Conservation (phyloP, 805 yeast genomes). For the Candida caryicola region DNA sequence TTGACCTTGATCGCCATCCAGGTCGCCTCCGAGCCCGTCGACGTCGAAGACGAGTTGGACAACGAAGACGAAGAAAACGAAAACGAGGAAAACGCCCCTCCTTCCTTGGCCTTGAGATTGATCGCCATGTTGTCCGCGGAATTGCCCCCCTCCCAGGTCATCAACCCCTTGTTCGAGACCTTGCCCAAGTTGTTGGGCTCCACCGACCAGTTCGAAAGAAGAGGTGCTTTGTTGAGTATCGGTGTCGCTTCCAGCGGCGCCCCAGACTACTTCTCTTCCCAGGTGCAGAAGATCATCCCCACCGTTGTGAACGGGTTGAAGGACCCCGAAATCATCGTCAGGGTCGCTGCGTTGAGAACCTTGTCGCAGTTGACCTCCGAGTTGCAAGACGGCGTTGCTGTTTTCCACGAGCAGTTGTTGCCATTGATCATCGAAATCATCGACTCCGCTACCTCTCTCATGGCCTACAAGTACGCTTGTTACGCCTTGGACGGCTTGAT, state of each 20-base stretch:
- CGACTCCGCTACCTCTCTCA: conserved; percentile 78
- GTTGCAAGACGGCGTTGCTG: conserved; percentile 80
- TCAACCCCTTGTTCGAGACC: conserved; percentile 70
- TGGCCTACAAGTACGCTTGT: conserved; percentile 88
- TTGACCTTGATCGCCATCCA: conserved; percentile 70
- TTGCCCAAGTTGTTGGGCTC: conserved; percentile 51
- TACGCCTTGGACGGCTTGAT: conserved; percentile 86
- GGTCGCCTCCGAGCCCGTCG: conserved; percentile 73
- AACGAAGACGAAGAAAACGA: conserved; percentile 88
- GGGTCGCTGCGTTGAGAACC: conserved; percentile 82
- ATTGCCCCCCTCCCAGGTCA: conserved; percentile 90
- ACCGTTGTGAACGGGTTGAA: conserved; percentile 72
- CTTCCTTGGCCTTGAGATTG: conserved; percentile 74
- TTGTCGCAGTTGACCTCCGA: conserved; percentile 76
- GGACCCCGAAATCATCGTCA: conserved; percentile 71
- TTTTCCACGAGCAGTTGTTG: conserved; percentile 74
- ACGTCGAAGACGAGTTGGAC: conserved; percentile 71
- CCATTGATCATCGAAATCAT: conserved; percentile 86
- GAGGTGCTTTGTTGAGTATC: conserved; percentile 81
- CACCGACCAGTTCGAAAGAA: conserved; percentile 72
- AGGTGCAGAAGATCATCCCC: conserved; percentile 70
- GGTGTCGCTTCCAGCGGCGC: conserved; percentile 89
- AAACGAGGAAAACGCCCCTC: conserved; percentile 84
- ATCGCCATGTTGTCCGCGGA: conserved; percentile 75
- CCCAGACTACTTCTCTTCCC: conserved; percentile 83